These are phyloP conservation scores for Purshia tridentata DNA, from an alignment of 306 rosid species.

Conservation along the genomic window DNA sequence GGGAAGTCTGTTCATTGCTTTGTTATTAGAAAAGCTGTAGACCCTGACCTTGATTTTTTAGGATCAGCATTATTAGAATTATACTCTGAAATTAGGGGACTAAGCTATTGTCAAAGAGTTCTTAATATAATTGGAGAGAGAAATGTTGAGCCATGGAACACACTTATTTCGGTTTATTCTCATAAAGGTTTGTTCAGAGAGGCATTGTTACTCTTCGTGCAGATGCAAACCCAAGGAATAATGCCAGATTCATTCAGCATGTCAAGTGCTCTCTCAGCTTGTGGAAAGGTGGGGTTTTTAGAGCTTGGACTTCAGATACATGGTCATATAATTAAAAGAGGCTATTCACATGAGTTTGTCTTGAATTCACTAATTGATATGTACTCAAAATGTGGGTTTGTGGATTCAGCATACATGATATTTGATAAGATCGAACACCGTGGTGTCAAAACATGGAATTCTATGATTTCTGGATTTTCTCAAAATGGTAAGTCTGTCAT, in stretches of 20 bases:
- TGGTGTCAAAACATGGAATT: conserved; percentile 79
- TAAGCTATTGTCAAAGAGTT: conserved; percentile 45
- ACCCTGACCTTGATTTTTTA: conserved; percentile 46
- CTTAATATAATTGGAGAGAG: conserved; percentile 44
- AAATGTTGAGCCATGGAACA: conserved; percentile 62
- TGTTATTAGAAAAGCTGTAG: conserved; percentile 54
- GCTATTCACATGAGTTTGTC: conserved; percentile 66
- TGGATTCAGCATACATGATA: conserved; percentile 53
- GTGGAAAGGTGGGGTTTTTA: conserved; percentile 56
- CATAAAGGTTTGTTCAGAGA: conserved; percentile 52
- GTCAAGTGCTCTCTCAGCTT: conserved; percentile 76
- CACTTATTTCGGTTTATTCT: conserved; percentile 57
- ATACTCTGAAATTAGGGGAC: conserved; percentile 56
- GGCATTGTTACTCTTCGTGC: conserved; percentile 53
- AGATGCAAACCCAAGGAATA: conserved; percentile 54
- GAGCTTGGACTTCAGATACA: conserved; percentile 75
- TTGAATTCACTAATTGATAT: conserved; percentile 74
- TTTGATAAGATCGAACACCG: conserved; percentile 41
- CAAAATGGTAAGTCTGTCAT: conserved; percentile 65
- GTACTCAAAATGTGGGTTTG: conserved; percentile 83
- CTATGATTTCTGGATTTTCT: conserved; percentile 78
- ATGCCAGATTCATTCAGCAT: conserved; percentile 75
- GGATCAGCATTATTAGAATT: conserved; percentile 69
- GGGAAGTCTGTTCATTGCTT: conserved; percentile 79
- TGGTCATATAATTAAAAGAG: conserved; percentile 62